phyloP scores from a whole-genome alignment of 345 rosid genomes.

The Psidium friedrichsthalianum region DNA sequence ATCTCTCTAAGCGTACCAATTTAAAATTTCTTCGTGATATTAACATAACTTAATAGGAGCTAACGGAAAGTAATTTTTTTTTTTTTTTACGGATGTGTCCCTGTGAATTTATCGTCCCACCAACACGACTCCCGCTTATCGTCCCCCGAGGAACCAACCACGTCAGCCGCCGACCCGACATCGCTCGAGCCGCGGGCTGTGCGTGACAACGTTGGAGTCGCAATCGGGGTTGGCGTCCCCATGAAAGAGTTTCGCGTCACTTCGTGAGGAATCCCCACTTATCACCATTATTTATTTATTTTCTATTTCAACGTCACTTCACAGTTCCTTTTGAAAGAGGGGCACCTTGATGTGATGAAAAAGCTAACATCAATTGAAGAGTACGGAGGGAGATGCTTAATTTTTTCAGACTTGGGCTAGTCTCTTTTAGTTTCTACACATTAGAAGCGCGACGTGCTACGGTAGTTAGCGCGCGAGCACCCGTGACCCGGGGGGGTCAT shows the following conservation, averaged over 20 bases:
- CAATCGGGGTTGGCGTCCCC: not conserved
- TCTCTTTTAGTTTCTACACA: not conserved
- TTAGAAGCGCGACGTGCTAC: not conserved
- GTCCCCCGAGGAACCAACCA: not conserved
- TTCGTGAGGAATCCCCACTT: not conserved
- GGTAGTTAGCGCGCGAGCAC: too few relatives aligned
- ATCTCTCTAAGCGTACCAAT: too few relatives aligned
- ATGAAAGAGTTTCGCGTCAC: not conserved
- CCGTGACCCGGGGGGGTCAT: not conserved
- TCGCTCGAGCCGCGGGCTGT: not conserved
- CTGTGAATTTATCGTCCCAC: too few relatives aligned
- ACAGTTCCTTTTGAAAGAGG: not conserved
- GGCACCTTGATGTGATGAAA: not conserved
- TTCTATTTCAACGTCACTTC: not conserved
- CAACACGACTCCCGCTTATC: too few relatives aligned
- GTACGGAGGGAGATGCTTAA: too few relatives aligned
- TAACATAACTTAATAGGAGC: too few relatives aligned
- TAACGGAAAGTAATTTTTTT: too few relatives aligned
- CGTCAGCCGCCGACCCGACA: not conserved
- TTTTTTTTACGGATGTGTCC: too few relatives aligned
- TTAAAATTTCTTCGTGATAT: too few relatives aligned
- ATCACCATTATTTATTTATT: not conserved
- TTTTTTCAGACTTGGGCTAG: not conserved
- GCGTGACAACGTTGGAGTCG: not conserved
- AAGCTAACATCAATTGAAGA: too few relatives aligned